phyloP scores from a whole-genome alignment of 2,329 filamentous ascomycete genomes.

The Aureobasidium subglaciale region DNA sequence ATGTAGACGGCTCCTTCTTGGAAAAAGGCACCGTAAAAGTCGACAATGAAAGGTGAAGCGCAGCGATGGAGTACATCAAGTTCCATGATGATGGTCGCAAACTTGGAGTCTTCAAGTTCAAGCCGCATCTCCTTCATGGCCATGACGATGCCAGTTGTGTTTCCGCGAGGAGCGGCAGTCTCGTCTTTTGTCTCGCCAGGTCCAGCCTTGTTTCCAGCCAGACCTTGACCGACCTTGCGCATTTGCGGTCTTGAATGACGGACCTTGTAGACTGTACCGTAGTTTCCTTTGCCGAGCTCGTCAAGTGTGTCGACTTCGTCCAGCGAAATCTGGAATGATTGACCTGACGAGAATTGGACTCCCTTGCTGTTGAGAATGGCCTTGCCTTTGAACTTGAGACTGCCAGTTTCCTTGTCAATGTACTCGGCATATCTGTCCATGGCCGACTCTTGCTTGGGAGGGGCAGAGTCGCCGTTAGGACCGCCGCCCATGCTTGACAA shows the following conservation, averaged over 20 bases:
- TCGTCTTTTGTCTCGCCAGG: slow-evolving; percentile 23
- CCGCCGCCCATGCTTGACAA: slow-evolving; percentile 38
- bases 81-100: slow-evolving; percentile 95
- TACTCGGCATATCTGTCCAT: slow-evolving; percentile 70
- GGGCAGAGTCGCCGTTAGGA: slow-evolving; percentile 22
- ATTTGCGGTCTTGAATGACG: slow-evolving; percentile 68
- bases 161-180: slow-evolving; percentile 27
- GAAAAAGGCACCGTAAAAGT: slow-evolving; percentile 98
- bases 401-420: slow-evolving; percentile 86
- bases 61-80: slow-evolving; percentile 93
- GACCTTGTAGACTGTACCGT: slow-evolving; percentile 96
- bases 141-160: slow-evolving; percentile 73
- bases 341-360: slow-evolving; percentile 85
- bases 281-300: slow-evolving; percentile 95
- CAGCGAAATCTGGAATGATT: slow-evolving; percentile 85
- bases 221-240: slow-evolving; percentile 52
- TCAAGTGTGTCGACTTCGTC: slow-evolving; percentile 91
- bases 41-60: slow-evolving; percentile 91
- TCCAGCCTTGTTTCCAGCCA: slow-evolving; percentile 54
- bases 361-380: slow-evolving; percentile 82
- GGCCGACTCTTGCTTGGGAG: slow-evolving; percentile 36
- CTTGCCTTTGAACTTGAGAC: slow-evolving; percentile 86
- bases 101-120: slow-evolving; percentile 93
- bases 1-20: slow-evolving; percentile 98
- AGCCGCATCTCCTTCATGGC: slow-evolving; percentile 98